Base-by-base conservation (phyloP, 148 eudicot genomes). In the Persicaria tinctoria region DNA sequence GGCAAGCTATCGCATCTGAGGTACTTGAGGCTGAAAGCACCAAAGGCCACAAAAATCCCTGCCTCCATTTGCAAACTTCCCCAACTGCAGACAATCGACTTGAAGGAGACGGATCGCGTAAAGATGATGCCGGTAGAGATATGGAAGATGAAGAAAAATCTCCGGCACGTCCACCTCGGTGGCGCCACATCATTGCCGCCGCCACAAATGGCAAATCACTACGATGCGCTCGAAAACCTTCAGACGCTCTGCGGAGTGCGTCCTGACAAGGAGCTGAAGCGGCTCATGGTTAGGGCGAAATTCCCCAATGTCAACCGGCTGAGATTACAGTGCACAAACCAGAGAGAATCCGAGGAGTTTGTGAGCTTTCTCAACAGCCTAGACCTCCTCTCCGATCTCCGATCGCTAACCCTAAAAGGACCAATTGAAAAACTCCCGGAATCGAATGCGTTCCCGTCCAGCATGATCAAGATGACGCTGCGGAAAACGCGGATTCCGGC, bases 261-360 rank as follows among this genome's bases (percentile, higher is more conserved):
- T 5, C 62, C 82, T n/a, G 82, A 82, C 74, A 79, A 45, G 50
- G 73, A 54, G 55, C 13, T 82, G 57, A 82, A 73, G 75, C 50
- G 77, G 60, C 81, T 82, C 44, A 73, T 82, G 84, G 79, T 82
- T 14, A 79, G 74, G 59, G 84, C 82, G 32, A 82, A 76, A 73
- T 82, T 82, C 79, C 84, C 82, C 48, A 82, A 79, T 53, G 54
- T 82, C 7, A 78, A 32, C 23, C 68, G 63, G 46, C 23, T 20
- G 23, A 20, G 75, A 48, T n/a, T 82, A 55, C 51, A 62, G 50
- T 20, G 23, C 23, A 73, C 75, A 17, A 48, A 23, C 54, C 46
- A 49, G 53, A 70, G 17, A 27, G 54, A 70, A 2, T 46, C 23
- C 68, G 63, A 51, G 38, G 72, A 68, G n/a, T 47, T 50, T 4